A percentile compares a stretch with the other conserved stretches of the same genome.
These are phyloP conservation scores for Nakazawaea populi DNA, from an alignment of 805 yeast species.

Conservation along the genomic window DNA sequence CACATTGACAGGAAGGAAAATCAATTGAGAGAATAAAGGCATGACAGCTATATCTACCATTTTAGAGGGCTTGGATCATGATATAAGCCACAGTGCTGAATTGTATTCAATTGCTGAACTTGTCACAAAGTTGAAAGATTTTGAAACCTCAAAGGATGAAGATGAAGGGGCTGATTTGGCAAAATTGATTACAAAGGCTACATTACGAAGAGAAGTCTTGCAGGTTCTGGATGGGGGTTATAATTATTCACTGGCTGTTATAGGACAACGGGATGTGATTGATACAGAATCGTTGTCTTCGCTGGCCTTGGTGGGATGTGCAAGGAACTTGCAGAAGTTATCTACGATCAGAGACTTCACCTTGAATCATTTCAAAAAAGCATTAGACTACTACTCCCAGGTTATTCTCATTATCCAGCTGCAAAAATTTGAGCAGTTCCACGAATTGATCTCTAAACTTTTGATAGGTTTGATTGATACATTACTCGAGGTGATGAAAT, in stretches of 20 bases:
- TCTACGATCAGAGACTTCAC: background rate
- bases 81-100: background rate
- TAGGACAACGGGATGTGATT: too few species aligned
- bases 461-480: slow-evolving; percentile 19
- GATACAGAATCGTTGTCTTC: background rate
- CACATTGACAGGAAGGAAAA: too few species aligned
- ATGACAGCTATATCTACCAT: too few species aligned
- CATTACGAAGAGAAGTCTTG: background rate
- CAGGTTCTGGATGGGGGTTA: background rate
- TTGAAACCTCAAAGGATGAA: background rate
- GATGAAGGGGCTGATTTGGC: background rate
- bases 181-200: background rate
- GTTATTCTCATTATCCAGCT: slow-evolving; percentile 4
- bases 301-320: background rate
- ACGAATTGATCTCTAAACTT: slow-evolving; percentile 13
- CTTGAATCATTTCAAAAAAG: slow-evolving; percentile 1
- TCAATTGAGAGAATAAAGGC: too few species aligned
- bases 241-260: background rate
- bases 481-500: slow-evolving; percentile 10
- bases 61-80: background rate
- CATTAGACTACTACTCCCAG: background rate
- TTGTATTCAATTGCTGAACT: background rate
- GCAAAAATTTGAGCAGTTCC: slow-evolving; percentile 20
- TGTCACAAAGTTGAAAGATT: background rate
- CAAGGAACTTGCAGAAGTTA: background rate